These are phyloP conservation scores for Epichloe coenophiala DNA, from an alignment of 2,329 filamentous ascomycete genomes.

Conservation along the genomic window DNA sequence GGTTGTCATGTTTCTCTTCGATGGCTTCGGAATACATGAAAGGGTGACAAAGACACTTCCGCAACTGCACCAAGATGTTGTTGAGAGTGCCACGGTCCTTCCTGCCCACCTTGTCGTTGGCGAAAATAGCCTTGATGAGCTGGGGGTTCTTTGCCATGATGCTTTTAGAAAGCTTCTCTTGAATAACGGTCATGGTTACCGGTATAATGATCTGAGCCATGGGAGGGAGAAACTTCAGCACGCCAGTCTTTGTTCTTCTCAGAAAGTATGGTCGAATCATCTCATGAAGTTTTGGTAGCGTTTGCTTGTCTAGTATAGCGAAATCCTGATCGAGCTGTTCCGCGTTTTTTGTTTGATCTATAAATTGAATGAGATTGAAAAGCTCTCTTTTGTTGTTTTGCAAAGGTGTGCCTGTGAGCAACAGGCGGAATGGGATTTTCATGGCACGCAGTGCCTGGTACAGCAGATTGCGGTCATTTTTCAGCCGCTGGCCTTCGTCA, in stretches of 20 bases:
- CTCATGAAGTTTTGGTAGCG: slow-evolving; percentile 66
- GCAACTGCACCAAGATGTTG: slow-evolving; percentile 90
- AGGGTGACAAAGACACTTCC: slow-evolving; percentile 93
- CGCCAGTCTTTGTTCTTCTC: slow-evolving; percentile 74
- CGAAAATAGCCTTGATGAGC: slow-evolving; percentile 77
- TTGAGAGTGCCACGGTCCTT: slow-evolving; percentile 69
- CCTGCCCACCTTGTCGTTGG: slow-evolving; percentile 49
- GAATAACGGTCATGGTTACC: slow-evolving; percentile 85
- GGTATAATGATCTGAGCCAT: slow-evolving; percentile 93
- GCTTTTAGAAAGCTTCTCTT: slow-evolving; percentile 88
- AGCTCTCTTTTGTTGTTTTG: slow-evolving; percentile 93
- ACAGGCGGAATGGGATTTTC: slow-evolving; percentile 67
- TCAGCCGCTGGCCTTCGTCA: slow-evolving; percentile 89
- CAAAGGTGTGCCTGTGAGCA: slow-evolving; percentile 82
- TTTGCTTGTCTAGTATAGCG: slow-evolving; percentile 66
- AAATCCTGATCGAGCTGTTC: slow-evolving; percentile 63
- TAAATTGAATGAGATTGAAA: slow-evolving; percentile 92
- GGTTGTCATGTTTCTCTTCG: slow-evolving; percentile 61
- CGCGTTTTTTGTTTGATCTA: slow-evolving; percentile 61
- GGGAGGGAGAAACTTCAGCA: slow-evolving; percentile 80
- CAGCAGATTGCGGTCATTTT: slow-evolving; percentile 77
- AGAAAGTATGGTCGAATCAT: slow-evolving; percentile 63
- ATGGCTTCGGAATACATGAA: slow-evolving; percentile 88
- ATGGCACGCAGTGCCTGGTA: slow-evolving; percentile 63
- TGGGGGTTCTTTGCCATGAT: slow-evolving; percentile 85